Conservation (phyloP, 1,284 basidiomycete genomes). For the Leccinum huronense region DNA sequence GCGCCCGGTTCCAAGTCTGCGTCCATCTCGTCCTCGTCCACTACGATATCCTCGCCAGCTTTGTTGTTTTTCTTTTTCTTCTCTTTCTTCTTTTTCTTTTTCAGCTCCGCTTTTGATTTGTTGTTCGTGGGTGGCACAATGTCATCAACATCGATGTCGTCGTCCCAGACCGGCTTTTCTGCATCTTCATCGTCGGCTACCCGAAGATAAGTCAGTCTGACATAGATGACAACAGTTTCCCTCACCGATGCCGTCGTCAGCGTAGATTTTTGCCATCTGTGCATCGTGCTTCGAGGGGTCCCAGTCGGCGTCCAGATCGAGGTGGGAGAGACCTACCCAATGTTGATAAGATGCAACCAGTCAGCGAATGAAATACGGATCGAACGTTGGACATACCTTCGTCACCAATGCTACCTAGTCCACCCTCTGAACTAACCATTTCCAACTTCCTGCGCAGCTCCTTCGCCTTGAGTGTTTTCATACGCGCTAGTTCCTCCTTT, state of each 20-base stretch:
- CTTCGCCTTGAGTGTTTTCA: constrained; percentile 83
- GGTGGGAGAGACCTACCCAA: constrained; percentile 50
- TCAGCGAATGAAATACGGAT: not conserved
- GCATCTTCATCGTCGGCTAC: constrained; percentile 39
- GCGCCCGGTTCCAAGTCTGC: constrained; percentile 51
- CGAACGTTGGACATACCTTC: constrained; percentile 38
- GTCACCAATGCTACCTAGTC: constrained; percentile 39
- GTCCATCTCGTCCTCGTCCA: constrained; percentile 73
- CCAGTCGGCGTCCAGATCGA: constrained; percentile 82
- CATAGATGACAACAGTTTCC: not conserved
- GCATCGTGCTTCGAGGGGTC: constrained; percentile 75
- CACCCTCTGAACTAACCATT: constrained; percentile 67
- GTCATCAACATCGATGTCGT: constrained; percentile 81
- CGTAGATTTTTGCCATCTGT: constrained; percentile 75
- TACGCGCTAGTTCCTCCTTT: constrained; percentile 75
- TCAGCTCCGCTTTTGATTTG: constrained; percentile 39
- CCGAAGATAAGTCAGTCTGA: constrained; percentile 19
- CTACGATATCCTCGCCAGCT: constrained; percentile 46
- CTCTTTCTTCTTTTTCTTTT: constrained; percentile 48
- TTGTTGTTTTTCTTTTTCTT: constrained; percentile 57
- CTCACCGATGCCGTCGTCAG: constrained; percentile 38
- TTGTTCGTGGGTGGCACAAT: constrained; percentile 45
- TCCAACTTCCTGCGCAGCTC: constrained; percentile 79
- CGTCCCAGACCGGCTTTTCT: constrained; percentile 85
- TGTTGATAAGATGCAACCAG: not conserved